phyloP scores from a whole-genome alignment of 2,329 filamentous ascomycete genomes.

The Escovopsis sp. region DNA sequence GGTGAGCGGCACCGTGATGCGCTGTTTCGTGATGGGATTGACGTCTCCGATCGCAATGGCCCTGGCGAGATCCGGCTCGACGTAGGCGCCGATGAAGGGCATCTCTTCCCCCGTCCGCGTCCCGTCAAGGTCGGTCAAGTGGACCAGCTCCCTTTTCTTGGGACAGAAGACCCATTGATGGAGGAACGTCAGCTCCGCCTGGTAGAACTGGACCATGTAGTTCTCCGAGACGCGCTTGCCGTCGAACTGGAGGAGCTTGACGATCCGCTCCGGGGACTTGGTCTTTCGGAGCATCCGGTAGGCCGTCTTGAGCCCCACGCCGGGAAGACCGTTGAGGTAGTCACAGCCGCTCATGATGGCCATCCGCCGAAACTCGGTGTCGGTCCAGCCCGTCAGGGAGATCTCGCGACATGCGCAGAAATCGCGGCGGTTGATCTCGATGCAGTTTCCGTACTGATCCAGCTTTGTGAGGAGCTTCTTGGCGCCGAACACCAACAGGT shows the following conservation, averaged over 20 bases:
- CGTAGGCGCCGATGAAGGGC: conserved; percentile 64
- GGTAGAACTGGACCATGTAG: conserved; percentile 67
- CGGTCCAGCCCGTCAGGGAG: conserved; percentile 81
- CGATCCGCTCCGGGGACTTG: conserved; percentile 68
- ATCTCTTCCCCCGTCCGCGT: conserved; percentile 54
- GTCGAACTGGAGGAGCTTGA: conserved; percentile 77
- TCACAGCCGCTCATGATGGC: conserved; percentile 94
- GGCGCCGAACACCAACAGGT: conserved; percentile 87
- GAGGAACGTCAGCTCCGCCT: conserved; percentile 84
- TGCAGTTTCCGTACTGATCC: conserved; percentile 81
- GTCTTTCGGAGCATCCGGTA: conserved; percentile 82
- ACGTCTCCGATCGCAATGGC: conserved; percentile 70
- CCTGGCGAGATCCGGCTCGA: conserved; percentile 54
- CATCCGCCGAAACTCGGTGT: conserved; percentile 85
- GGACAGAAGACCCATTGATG: conserved; percentile 94
- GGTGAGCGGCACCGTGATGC: conserved; percentile 29
- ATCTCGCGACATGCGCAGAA: conserved; percentile 83
- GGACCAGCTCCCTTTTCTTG: conserved; percentile 51
- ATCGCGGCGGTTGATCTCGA: conserved; percentile 80
- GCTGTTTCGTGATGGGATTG: conserved; percentile 76
- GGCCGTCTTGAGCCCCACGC: conserved; percentile 84
- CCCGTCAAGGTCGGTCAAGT: conserved; percentile 52
- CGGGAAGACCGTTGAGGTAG: conserved; percentile 74
- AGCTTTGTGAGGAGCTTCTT: conserved; percentile 85
- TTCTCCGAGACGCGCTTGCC: conserved; percentile 72